Evolutionary conservation across 352 stramenopile species (phyloP), one percentile per base, ranked within the genome.

Genomic region (Globisporangium spinosum): DNA sequence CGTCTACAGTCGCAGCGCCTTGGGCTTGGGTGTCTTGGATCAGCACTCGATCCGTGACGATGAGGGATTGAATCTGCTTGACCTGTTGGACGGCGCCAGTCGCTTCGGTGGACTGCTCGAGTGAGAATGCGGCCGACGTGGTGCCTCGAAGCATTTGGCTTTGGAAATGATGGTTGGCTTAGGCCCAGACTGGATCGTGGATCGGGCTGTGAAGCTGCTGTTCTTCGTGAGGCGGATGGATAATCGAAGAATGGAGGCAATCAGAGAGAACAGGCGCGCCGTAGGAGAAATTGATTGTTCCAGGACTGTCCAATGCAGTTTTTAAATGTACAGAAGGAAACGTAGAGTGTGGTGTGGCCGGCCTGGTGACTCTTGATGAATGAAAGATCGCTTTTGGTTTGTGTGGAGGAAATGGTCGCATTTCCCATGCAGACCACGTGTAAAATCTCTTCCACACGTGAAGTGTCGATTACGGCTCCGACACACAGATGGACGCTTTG

Each of bases 51-150:
- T 60, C 55, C 17, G 17, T 43, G 55, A 27, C 7, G 54, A 59
- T 12, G 27, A 17, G 27, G 7, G 17, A n/a, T 8, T 54, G 47
- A 4, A 54, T 27, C n/a, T 27, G 47, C 47, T 54, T 22, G 0
- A 15, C 20, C 55, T 60, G 55, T 2, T 25, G 25, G 29, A 60
- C n/a, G 25, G 55, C 29, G 29, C 55, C 55, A 20, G 55, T 45
- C 27, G 55, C 25, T 29, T 60, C 55, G 5, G 55, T 60, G 55
- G 55, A 25, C 55, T 60, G 55, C 55, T 60, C 55, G 55, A 60
- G 55, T 7, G 55, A 60, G 27, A 60, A 7, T 49, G 40, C 55
- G 17, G 55, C 17, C 17, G 55, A 43, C 29, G 55, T 60, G 15
- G 27, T 45, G 15, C 55, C 55, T 22, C 55, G 55, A n/a, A 60